phyloP scores from a whole-genome alignment of 768 basidiomycete genomes.

The Leucosporidium creatinivorum region DNA sequence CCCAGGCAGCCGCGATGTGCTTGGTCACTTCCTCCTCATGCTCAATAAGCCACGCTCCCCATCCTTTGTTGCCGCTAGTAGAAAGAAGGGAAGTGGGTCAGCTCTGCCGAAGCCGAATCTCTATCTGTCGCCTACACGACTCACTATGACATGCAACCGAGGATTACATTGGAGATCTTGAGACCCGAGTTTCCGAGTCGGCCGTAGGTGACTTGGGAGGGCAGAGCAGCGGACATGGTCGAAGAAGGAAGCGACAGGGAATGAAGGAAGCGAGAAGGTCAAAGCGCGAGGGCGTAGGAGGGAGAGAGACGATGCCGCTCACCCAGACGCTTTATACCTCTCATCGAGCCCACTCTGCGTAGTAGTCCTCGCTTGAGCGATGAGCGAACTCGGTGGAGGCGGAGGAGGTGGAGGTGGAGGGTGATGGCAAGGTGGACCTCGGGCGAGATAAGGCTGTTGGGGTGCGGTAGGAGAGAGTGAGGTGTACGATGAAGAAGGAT shows the following conservation, averaged over 20 bases:
- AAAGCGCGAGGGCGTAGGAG: too few relatives aligned
- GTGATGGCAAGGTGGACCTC: neutral
- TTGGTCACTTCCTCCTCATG: conserved; percentile 48
- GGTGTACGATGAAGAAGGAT: too few relatives aligned
- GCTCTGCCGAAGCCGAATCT: too few relatives aligned
- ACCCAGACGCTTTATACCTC: too few relatives aligned
- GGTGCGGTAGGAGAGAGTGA: too few relatives aligned
- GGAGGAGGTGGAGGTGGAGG: neutral
- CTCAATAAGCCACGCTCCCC: conserved; percentile 10
- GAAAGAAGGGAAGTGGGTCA: too few relatives aligned
- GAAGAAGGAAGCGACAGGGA: conserved; percentile 10
- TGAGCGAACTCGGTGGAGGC: neutral
- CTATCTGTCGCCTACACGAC: neutral
- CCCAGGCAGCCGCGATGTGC: conserved; percentile 54
- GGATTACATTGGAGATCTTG: conserved; percentile 58
- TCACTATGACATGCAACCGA: conserved; percentile 46
- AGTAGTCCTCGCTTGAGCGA: neutral
- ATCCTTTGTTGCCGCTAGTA: neutral
- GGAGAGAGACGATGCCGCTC: too few relatives aligned
- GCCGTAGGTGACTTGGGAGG: conserved; percentile 9
- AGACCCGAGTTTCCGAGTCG: conserved; percentile 54
- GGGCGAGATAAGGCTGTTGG: neutral
- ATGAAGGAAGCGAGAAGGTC: neutral
- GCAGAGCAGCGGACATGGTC: neutral
- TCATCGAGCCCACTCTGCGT: neutral